phyloP scores from a whole-genome alignment of 2,329 filamentous ascomycete species.

The Pestalotiopsis fici region DNA sequence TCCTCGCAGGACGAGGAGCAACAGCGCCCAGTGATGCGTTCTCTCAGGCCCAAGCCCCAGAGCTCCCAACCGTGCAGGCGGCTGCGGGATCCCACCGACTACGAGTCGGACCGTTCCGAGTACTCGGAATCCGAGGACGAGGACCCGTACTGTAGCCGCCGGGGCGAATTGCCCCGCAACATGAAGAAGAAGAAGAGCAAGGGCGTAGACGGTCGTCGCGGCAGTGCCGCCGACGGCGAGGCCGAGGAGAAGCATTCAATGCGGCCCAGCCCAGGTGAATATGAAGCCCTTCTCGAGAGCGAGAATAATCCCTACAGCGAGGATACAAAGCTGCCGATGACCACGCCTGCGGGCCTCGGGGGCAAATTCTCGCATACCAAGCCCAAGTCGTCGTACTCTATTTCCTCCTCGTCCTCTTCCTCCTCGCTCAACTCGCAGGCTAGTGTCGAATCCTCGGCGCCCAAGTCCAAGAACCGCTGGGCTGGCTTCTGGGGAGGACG shows the following conservation, averaged over 20 bases:
- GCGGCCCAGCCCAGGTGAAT: constrained; percentile 1
- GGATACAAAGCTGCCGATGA: not conserved
- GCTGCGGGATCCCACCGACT: not conserved
- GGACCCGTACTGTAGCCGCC: not conserved
- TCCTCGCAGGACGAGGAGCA: not conserved
- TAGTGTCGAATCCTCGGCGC: not conserved
- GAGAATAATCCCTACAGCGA: not conserved
- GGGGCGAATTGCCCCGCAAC: too few relatives aligned
- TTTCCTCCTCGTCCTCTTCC: not conserved
- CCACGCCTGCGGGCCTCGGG: not conserved
- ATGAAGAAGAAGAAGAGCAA: too few relatives aligned
- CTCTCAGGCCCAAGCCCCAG: not conserved
- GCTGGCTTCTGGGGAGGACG: not conserved
- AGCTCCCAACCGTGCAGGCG: not conserved
- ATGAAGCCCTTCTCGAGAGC: not conserved
- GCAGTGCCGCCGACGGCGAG: not conserved
- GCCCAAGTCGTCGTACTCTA: not conserved
- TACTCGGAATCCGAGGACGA: not conserved
- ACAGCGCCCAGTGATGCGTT: not conserved
- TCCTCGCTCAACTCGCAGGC: not conserved
- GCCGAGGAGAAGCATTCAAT: not conserved
- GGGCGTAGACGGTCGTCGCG: not conserved
- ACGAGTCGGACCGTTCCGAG: not conserved
- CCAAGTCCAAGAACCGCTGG: not conserved
- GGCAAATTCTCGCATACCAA: not conserved